phyloP scores from a whole-genome alignment of 371 early-diverging fungal species.

The Cokeromyces recurvatus region DNA sequence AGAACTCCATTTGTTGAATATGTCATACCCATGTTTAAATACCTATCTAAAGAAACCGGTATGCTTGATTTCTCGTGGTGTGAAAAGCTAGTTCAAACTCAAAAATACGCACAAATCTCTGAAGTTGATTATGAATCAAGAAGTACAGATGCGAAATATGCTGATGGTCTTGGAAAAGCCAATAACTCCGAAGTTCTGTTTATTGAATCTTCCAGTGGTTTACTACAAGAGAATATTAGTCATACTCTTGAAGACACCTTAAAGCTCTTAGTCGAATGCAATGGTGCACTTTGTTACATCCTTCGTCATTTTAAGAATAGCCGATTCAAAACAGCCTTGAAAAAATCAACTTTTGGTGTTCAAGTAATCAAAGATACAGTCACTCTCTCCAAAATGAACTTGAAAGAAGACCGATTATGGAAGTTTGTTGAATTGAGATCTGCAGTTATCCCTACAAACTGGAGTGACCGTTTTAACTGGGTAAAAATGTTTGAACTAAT shows the following conservation, averaged over 20 bases:
- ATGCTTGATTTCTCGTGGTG: conserved; percentile 16
- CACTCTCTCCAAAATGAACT: too few relatives aligned
- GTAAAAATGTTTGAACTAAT: too few relatives aligned
- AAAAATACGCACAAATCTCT: conserved; percentile 2
- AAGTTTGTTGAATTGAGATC: too few relatives aligned
- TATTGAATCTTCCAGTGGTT: conserved; percentile 7
- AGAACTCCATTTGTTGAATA: conserved; percentile 20
- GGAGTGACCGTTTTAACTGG: too few relatives aligned
- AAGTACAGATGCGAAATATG: background rate
- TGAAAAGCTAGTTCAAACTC: conserved; percentile 1
- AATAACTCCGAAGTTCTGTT: background rate
- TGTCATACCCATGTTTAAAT: conserved; percentile 21
- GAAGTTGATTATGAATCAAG: conserved; percentile 1
- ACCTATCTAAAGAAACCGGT: too few relatives aligned
- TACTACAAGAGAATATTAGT: background rate
- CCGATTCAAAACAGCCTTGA: too few relatives aligned
- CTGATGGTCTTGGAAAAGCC: conserved; percentile 1
- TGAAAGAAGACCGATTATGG: too few relatives aligned
- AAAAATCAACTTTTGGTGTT: too few relatives aligned
- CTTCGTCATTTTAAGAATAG: too few relatives aligned
- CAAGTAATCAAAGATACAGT: too few relatives aligned
- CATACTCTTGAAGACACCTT: conserved; percentile 6
- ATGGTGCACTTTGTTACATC: too few relatives aligned
- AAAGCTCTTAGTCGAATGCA: conserved; percentile 2
- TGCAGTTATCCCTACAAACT: too few relatives aligned